Evolutionary conservation across 169 alveolate genomes (phyloP).

Genomic region (Plasmodium knowlesi): DNA sequence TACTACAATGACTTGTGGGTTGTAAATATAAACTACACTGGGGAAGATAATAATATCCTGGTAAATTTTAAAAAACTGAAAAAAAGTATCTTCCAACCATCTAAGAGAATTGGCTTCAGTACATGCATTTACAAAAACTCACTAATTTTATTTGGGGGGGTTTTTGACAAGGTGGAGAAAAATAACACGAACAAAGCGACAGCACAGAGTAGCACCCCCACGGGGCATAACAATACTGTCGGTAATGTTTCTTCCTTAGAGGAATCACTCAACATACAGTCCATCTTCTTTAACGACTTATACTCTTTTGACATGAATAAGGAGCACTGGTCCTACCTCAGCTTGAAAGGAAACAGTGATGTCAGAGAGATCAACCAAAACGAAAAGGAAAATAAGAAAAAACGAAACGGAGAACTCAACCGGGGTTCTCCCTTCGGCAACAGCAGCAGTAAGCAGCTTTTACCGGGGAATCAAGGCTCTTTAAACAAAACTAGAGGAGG

Average conservation of each 20-base stretch:
- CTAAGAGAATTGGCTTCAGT: constrained; percentile 85
- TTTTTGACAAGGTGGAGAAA: constrained; percentile 88
- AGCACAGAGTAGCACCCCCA: neutral
- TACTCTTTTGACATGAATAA: constrained; percentile 81
- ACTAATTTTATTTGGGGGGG: constrained; percentile 91
- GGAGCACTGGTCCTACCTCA: constrained; percentile 74
- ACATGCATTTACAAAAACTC: constrained; percentile 80
- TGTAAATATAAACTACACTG: constrained; percentile 85
- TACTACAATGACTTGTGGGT: constrained; percentile 89
- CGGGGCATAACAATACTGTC: constrained; percentile 28
- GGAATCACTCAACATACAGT: constrained; percentile 81
- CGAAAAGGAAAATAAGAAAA: constrained; percentile 27
- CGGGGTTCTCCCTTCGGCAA: neutral
- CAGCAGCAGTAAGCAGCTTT: neutral
- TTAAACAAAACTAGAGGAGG: neutral
- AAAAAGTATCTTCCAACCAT: constrained; percentile 79
- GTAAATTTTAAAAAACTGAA: constrained; percentile 79
- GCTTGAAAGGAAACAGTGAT: constrained; percentile 2
- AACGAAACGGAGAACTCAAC: neutral
- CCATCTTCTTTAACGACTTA: constrained; percentile 85
- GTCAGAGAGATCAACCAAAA: constrained; percentile 8
- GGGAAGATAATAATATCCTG: constrained; percentile 75
- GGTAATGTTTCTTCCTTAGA: constrained; percentile 71
- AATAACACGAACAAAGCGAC: constrained; percentile 72
- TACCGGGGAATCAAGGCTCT: neutral